Evolutionary conservation across 1,139 yeast species (phyloP).

Genomic region (Taphrina deformans): DNA sequence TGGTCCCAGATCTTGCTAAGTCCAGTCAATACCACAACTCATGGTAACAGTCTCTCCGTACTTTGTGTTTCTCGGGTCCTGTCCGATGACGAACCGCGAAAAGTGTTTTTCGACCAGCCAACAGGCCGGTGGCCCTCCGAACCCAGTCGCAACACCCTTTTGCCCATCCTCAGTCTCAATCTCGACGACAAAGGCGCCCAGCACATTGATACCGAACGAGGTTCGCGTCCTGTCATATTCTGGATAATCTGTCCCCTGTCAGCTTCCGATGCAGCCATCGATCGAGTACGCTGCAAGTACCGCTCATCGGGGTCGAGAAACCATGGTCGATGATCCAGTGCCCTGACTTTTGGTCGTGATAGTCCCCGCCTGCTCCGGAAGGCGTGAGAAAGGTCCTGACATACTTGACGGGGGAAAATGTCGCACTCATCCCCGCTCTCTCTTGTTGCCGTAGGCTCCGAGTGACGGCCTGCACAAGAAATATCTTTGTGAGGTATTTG

Average conservation of each 20-base stretch:
- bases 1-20: constrained; percentile 50
- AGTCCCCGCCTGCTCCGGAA: constrained; percentile 54
- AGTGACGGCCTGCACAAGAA: too few species aligned
- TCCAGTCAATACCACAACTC: background rate
- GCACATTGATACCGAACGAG: constrained; percentile 55
- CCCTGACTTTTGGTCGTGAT: constrained; percentile 53
- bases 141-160: constrained; percentile 55
- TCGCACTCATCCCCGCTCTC: background rate
- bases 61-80: constrained; percentile 53
- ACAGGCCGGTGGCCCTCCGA: constrained; percentile 56
- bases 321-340: constrained; percentile 47
- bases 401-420: constrained; percentile 44
- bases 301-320: constrained; percentile 36
- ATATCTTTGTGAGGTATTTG: too few species aligned
- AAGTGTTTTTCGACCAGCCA: constrained; percentile 54
- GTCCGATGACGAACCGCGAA: constrained; percentile 51
- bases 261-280: too few species aligned
- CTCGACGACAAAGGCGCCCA: constrained; percentile 56
- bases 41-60: background rate
- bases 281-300: too few species aligned
- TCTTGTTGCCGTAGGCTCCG: background rate
- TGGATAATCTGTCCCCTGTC: constrained; percentile 38
- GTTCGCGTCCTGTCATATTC: constrained; percentile 52
- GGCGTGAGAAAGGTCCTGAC: constrained; percentile 51
- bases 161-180: constrained; percentile 54